Evolutionary conservation across 768 basidiomycete species (phyloP).

Genomic region (Pleurotus pulmonarius): DNA sequence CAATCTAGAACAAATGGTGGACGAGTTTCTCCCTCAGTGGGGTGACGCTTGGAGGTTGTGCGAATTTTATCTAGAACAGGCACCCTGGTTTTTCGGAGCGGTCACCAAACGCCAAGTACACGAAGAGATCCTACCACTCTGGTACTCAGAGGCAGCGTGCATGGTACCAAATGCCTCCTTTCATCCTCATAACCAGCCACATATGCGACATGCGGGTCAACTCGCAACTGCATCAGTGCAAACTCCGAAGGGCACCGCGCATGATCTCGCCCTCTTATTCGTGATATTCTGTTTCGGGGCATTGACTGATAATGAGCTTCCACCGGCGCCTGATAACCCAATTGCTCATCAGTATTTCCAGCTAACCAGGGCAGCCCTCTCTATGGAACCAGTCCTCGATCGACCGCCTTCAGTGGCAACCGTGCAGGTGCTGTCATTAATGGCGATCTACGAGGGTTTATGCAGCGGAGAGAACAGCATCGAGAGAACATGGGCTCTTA

Average conservation of each 20-base stretch:
- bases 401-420: slow-evolving; percentile 70
- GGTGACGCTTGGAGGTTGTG: slow-evolving; percentile 53
- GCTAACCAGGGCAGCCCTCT: slow-evolving; percentile 61
- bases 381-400: slow-evolving; percentile 65
- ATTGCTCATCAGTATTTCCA: slow-evolving; percentile 53
- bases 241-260: slow-evolving; percentile 30
- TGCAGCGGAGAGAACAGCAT: slow-evolving; percentile 67
- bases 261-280: slow-evolving; percentile 62
- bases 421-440: slow-evolving; percentile 60
- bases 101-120: slow-evolving; percentile 58
- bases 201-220: neutral
- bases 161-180: neutral
- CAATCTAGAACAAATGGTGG: slow-evolving; percentile 42
- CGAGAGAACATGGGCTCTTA: slow-evolving; percentile 63
- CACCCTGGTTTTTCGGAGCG: slow-evolving; percentile 78
- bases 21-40: slow-evolving; percentile 55
- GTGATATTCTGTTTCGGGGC: slow-evolving; percentile 63
- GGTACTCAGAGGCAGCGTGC: slow-evolving; percentile 52
- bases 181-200: neutral
- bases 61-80: slow-evolving; percentile 72
- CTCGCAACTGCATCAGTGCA: slow-evolving; percentile 1
- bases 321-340: slow-evolving; percentile 47
- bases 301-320: slow-evolving; percentile 50
- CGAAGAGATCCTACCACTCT: slow-evolving; percentile 63
- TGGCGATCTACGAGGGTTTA: slow-evolving; percentile 71